These are phyloP conservation scores for Omphalotus olearius DNA, from an alignment of 1,284 basidiomycete genomes.

Conservation along the genomic window DNA sequence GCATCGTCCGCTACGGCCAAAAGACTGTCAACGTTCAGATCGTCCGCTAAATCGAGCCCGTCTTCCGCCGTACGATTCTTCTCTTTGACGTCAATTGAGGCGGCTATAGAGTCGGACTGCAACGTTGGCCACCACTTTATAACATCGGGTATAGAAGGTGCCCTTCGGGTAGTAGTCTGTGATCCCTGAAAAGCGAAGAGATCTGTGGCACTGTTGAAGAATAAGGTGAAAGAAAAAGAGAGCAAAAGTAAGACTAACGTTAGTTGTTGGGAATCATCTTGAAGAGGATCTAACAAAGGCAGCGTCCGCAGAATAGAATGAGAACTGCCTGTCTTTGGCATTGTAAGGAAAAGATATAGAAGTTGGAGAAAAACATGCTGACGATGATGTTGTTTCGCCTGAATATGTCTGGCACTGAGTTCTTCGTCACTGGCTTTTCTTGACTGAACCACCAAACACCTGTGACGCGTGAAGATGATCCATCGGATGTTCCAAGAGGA, in stretches of 20 bases:
- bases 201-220: constrained; percentile 54
- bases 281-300: constrained; percentile 65
- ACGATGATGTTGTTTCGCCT: constrained; percentile 63
- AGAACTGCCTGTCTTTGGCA: constrained; percentile 65
- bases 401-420: constrained; percentile 70
- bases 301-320: constrained; percentile 63
- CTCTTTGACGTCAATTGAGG: constrained; percentile 50
- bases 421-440: constrained; percentile 33
- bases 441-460: constrained; percentile 71
- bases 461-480: constrained; percentile 29
- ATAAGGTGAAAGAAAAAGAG: constrained; percentile 13
- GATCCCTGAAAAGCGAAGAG: constrained; percentile 74
- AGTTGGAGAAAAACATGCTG: constrained; percentile 21
- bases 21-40: constrained; percentile 58
- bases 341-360: constrained; percentile 8
- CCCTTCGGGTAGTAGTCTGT: constrained; percentile 41
- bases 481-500: constrained; percentile 19
- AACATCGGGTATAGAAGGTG: constrained; percentile 44
- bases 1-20: constrained; percentile 53
- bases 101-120: constrained; percentile 45
- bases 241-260: constrained; percentile 41
- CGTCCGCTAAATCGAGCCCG: constrained; percentile 45
- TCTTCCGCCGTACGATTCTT: constrained; percentile 29
- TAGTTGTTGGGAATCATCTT: constrained; percentile 56
- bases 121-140: constrained; percentile 69